These are phyloP conservation scores for Globisporangium apiculatum DNA, from an alignment of 352 stramenopile genomes.

Conservation along the genomic window DNA sequence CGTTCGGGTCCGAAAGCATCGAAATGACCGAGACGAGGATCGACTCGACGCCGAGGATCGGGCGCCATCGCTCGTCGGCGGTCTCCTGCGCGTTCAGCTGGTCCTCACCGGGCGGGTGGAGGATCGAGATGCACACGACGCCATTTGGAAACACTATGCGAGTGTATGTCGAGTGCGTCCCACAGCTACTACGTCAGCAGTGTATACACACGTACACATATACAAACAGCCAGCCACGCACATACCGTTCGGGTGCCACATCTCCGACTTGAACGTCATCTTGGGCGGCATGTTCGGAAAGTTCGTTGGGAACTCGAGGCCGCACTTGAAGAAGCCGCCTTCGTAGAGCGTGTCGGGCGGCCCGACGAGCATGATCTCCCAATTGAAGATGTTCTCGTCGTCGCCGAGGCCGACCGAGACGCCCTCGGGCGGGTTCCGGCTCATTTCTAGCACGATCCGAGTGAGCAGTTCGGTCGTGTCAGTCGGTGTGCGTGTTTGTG, in stretches of 20 bases:
- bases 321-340: slow-evolving; percentile 98
- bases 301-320: slow-evolving; percentile 95
- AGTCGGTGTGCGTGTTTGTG: neutral
- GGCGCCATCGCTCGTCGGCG: slow-evolving; percentile 97
- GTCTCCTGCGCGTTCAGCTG: slow-evolving; percentile 97
- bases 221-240: neutral
- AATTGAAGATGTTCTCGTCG: slow-evolving; percentile 98
- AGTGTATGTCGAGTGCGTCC: neutral
- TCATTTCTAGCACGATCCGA: slow-evolving; percentile 86
- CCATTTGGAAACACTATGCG: slow-evolving; percentile 94
- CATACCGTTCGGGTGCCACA: slow-evolving; percentile 98
- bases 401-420: slow-evolving; percentile 97
- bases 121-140: slow-evolving; percentile 99
- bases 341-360: slow-evolving; percentile 93
- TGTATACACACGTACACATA: neutral
- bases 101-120: slow-evolving; percentile 98
- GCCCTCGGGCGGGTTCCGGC: slow-evolving; percentile 97
- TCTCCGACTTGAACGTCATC: slow-evolving; percentile 98
- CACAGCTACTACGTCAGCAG: too few relatives aligned
- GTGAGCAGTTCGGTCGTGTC: neutral
- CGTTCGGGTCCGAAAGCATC: slow-evolving; percentile 99
- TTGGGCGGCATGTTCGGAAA: slow-evolving; percentile 99
- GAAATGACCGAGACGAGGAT: slow-evolving; percentile 97
- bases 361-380: slow-evolving; percentile 98
- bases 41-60: slow-evolving; percentile 95